Evolutionary conservation across 345 rosid genomes (phyloP), one percentile per base, ranked within the genome.

Genomic region (Mercurialis annua): DNA sequence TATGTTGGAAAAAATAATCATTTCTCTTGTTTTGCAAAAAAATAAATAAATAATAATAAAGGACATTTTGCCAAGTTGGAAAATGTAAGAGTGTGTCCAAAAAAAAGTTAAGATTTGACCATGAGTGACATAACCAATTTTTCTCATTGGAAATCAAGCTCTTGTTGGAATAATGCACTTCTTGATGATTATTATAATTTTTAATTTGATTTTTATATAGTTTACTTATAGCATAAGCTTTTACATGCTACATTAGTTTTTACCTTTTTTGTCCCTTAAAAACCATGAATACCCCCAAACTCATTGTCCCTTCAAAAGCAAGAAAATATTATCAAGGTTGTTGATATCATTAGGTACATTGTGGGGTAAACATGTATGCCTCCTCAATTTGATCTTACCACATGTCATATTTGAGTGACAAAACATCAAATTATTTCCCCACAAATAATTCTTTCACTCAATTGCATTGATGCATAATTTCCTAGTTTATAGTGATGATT

Each of bases 241-340:
- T 3, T 40, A 40, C 43, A 57, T 57, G n/a, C n/a, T n/a, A 33
- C 26, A 57, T 57, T 33, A n/a, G 15, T 33, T 57, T 1, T 2
- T 54, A 34, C 43, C 17, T 26, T 46, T 62, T 44, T 27, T 46
- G 51, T 46, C 38, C 40, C 15, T 44, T 26, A 2, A 27, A 62
- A 62, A 62, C 53, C 11, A 62, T 26, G 66, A 62, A 60, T 60
- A 8, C 64, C 64, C 64, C 33, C 33, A 60, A 46, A 62, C 66
- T 62, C 66, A 62, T 44, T 17, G 66, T 62, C 66, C 53, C 66
- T 62, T 62, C 38, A 62, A 62, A 62, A 62, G 40, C 52, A 62
- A 62, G 53, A 17, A 62, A 46, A 62, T 62, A 62, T 62, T 44
- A 62, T 62, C 54, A 33, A 61, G 52, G 65, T 43, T 42, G 65